Percentiles rank a stretch among this genome's conserved stretches.
These are phyloP conservation scores for Hymenoscyphus repandus DNA, from an alignment of 2,329 filamentous ascomycete species.

Conservation along the genomic window DNA sequence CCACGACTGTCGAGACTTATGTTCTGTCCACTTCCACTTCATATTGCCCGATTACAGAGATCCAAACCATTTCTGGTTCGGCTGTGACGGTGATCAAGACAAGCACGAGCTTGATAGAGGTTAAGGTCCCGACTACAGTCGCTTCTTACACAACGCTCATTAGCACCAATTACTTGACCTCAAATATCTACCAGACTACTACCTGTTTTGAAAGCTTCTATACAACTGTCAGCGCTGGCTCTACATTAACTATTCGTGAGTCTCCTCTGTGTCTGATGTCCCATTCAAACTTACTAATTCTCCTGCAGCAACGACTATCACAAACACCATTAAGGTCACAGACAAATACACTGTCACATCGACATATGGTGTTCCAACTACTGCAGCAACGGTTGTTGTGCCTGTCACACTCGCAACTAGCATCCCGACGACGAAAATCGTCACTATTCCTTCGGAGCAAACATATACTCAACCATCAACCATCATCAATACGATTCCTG, in stretches of 20 bases:
- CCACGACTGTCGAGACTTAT: not conserved
- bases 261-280: not conserved
- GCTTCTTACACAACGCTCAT: slow-evolving; percentile 33
- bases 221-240: slow-evolving; percentile 40
- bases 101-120: slow-evolving; percentile 22
- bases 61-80: slow-evolving; percentile 38
- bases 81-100: slow-evolving; percentile 32
- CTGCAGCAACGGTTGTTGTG: slow-evolving; percentile 20
- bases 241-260: slow-evolving; percentile 35
- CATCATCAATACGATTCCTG: slow-evolving; percentile 9
- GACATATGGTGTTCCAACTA: slow-evolving; percentile 21
- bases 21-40: not conserved
- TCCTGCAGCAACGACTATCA: slow-evolving; percentile 36
- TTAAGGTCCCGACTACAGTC: slow-evolving; percentile 24
- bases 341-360: slow-evolving; percentile 24
- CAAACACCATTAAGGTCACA: slow-evolving; percentile 39
- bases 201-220: slow-evolving; percentile 35
- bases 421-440: slow-evolving; percentile 16
- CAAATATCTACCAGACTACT: slow-evolving; percentile 35
- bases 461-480: slow-evolving; percentile 17
- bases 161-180: slow-evolving; percentile 30
- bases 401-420: slow-evolving; percentile 22
- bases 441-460: slow-evolving; percentile 22
- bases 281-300: not conserved
- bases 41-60: slow-evolving; percentile 13